Evolutionary conservation across 2,329 filamentous ascomycete species (phyloP).

Genomic region (Colletotrichum godetiae): DNA sequence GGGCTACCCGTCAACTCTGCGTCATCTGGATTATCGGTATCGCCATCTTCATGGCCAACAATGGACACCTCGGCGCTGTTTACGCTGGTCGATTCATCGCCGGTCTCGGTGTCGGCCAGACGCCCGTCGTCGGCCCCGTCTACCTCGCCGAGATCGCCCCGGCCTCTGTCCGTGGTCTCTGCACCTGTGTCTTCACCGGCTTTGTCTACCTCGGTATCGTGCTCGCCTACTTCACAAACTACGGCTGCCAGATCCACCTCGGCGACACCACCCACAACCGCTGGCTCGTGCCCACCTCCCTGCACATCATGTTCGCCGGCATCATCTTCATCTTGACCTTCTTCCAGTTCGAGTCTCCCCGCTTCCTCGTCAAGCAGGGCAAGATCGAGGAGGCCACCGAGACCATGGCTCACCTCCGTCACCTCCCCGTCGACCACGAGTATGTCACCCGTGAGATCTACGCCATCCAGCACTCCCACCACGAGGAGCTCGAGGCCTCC

Average conservation of each 20-base stretch:
- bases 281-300: constrained; percentile 76
- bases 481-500: constrained; percentile 79
- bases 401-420: constrained; percentile 68
- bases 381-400: constrained; percentile 67
- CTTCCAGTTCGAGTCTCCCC: constrained; percentile 76
- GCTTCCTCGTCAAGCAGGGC: constrained; percentile 75
- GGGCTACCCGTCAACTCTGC: constrained; percentile 70
- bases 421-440: constrained; percentile 68
- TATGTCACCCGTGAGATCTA: constrained; percentile 72
- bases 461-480: constrained; percentile 73
- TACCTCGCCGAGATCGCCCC: constrained; percentile 81
- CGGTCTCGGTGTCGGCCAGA: constrained; percentile 74
- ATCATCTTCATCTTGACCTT: constrained; percentile 78
- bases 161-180: constrained; percentile 76
- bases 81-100: constrained; percentile 76
- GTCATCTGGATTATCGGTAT: constrained; percentile 68
- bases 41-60: constrained; percentile 66
- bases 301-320: constrained; percentile 82
- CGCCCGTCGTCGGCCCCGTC: constrained; percentile 74
- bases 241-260: constrained; percentile 65
- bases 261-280: constrained; percentile 57
- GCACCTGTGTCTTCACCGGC: constrained; percentile 67
- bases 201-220: constrained; percentile 82
- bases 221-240: constrained; percentile 81
- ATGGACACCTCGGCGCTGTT: constrained; percentile 66